Evolutionary conservation across 768 basidiomycete species (phyloP).

Genomic region (Naganishia antarctica): DNA sequence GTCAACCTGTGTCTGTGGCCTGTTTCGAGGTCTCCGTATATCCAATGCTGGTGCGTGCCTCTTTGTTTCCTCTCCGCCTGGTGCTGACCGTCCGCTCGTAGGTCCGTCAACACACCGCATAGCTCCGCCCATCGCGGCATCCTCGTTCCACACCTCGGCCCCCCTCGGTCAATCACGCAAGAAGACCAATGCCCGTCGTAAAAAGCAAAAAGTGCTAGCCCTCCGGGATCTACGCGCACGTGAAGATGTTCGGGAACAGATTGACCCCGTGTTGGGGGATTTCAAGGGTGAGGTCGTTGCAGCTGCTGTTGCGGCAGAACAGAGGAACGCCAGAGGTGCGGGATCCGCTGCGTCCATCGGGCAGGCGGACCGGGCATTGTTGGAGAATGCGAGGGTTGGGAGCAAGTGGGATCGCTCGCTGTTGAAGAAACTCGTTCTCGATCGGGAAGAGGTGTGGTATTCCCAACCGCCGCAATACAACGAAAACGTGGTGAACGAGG

Average conservation of each 20-base stretch:
- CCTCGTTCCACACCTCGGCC: slow-evolving; percentile 37
- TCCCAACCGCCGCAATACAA: slow-evolving; percentile 34
- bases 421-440: slow-evolving; percentile 34
- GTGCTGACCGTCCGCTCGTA: background rate
- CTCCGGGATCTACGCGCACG: slow-evolving; percentile 53
- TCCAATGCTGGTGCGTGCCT: slow-evolving; percentile 1
- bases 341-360: background rate
- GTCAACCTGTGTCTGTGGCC: slow-evolving; percentile 9
- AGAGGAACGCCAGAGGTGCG: slow-evolving; percentile 12
- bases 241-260: slow-evolving; percentile 51
- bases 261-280: slow-evolving; percentile 73
- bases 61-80: too few relatives aligned
- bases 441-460: slow-evolving; percentile 36
- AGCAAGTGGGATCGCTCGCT: slow-evolving; percentile 35
- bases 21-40: background rate
- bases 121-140: slow-evolving; percentile 12
- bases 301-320: slow-evolving; percentile 24
- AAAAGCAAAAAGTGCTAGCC: slow-evolving; percentile 47
- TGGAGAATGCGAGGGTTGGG: background rate
- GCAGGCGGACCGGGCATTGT: slow-evolving; percentile 22
- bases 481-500: slow-evolving; percentile 17
- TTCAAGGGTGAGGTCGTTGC: slow-evolving; percentile 51
- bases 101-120: slow-evolving; percentile 7
- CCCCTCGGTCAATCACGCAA: slow-evolving; percentile 30
- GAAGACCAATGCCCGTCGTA: slow-evolving; percentile 42